Percentiles rank a stretch among this genome's conserved stretches.
These are phyloP conservation scores for Ensete ventricosum DNA, from an alignment of 176 grass and related monocot genomes.

Conservation along the genomic window DNA sequence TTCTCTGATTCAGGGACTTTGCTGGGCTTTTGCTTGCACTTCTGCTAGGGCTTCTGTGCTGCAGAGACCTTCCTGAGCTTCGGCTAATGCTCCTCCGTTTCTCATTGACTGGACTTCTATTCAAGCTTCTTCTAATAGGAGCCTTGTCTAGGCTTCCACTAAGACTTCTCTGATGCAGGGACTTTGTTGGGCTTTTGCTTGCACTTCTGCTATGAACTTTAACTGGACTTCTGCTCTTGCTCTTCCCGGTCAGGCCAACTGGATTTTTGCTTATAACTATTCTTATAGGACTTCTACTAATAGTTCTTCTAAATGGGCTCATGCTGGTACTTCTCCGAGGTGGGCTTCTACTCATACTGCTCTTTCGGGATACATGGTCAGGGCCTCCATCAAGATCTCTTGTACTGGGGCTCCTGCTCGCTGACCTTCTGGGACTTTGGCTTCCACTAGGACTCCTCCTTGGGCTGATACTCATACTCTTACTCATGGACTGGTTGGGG, in stretches of 20 bases:
- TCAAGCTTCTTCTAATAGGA: slow-evolving; percentile 34
- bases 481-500: slow-evolving; percentile 67
- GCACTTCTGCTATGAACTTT: slow-evolving; percentile 45
- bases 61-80: slow-evolving; percentile 6
- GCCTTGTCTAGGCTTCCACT: slow-evolving; percentile 14
- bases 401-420: slow-evolving; percentile 37
- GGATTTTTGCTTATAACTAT: slow-evolving; percentile 40
- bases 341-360: slow-evolving; percentile 34
- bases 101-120: slow-evolving; percentile 24
- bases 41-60: slow-evolving; percentile 47
- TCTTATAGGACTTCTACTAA: slow-evolving; percentile 36
- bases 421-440: slow-evolving; percentile 25
- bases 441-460: slow-evolving; percentile 49
- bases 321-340: slow-evolving; percentile 34
- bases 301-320: slow-evolving; percentile 46
- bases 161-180: slow-evolving; percentile 14
- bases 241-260: slow-evolving; percentile 7
- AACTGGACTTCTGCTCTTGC: slow-evolving; percentile 62
- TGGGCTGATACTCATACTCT: slow-evolving; percentile 97
- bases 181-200: slow-evolving; percentile 64
- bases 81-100: slow-evolving; percentile 43
- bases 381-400: slow-evolving; percentile 37
- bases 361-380: slow-evolving; percentile 21
- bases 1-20: slow-evolving; percentile 30
- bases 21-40: slow-evolving; percentile 60